Base-by-base conservation (phyloP, 2,329 filamentous ascomycete species). In the Botryosphaeria dothidea region DNA sequence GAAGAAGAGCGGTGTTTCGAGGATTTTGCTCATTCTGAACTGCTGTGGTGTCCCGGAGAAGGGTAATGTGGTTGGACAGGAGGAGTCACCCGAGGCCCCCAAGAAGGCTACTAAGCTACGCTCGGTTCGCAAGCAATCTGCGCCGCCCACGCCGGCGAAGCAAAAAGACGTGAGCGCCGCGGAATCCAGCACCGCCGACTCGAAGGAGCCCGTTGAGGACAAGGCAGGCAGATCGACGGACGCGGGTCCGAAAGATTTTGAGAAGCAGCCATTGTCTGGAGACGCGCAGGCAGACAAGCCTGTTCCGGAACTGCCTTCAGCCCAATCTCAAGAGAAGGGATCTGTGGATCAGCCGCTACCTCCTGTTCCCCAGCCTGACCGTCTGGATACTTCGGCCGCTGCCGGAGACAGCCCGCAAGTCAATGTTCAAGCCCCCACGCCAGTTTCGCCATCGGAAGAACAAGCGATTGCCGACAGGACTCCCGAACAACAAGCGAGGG, bases 41-140 rank as follows among this genome's bases (percentile, higher is more conserved):
- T 92, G 90, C 79, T 92, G 90, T 75, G 83, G 82, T 64, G 83
- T 87, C 45, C 86, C 88, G 57, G 88, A 89, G 67, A 83, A 85
- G 68, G 83, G 84, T 17, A 68, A 66, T 5, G 77, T 86, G 56
- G 83, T 86, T 52, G 82, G 80, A 65, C 83, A 83, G 61, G 83
- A 85, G 66, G 81, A 86, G 65, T 83, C 86, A 43, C 80, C 76
- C 27, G 78, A 81, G 67, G 78, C 80, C 45, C 74, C 77, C 21
- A 82, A 81, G 70, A 77, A 78, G 57, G 72, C 76, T 21, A 73
- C 72, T 60, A 77, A 74, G 62, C 67, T 76, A 21, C 77, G 77
- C 48, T 71, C 78, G 7, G 71, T 71, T 15, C 75, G 77, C 56
- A 68, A 69, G 21, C 69, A 69, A 57, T 77, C 75, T 23, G 71